Conservation (phyloP, 441 rosid genomes). For the Isatis lusitanica region DNA sequence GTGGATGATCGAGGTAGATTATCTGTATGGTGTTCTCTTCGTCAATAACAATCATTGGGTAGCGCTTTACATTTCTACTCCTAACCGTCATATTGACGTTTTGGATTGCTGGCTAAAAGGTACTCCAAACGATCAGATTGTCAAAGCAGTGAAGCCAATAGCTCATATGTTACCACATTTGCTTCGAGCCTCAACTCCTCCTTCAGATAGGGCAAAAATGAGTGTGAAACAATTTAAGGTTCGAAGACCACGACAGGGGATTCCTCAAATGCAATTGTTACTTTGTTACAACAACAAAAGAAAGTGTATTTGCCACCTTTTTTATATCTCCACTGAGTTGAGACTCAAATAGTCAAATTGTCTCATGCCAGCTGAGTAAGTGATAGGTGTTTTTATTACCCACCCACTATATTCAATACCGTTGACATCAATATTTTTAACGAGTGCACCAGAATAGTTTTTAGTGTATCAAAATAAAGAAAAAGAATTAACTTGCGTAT, state of each 20-base stretch:
- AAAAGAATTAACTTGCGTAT: no score
- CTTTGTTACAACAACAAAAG: conserved; percentile 44
- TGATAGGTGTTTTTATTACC: no score
- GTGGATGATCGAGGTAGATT: not conserved
- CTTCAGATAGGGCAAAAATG: not conserved
- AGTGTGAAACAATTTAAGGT: not conserved
- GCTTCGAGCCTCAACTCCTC: not conserved
- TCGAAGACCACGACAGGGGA: not conserved
- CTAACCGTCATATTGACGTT: not conserved
- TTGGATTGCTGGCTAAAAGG: not conserved
- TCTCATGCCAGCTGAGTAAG: conserved; percentile 59
- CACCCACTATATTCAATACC: no score
- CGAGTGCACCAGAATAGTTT: no score
- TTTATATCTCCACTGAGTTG: conserved; percentile 67
- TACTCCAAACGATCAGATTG: not conserved
- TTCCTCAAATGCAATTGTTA: not conserved
- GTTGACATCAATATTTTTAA: no score
- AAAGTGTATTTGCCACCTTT: conserved; percentile 69
- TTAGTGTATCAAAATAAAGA: no score
- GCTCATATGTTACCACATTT: conserved; percentile 2
- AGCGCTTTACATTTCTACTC: not conserved
- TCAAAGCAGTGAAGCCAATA: not conserved
- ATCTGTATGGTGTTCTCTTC: not conserved
- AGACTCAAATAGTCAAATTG: conserved; percentile 59
- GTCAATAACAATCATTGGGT: not conserved